These are phyloP conservation scores for Obba rivulosa DNA, from an alignment of 768 basidiomycete genomes.

Conservation along the genomic window DNA sequence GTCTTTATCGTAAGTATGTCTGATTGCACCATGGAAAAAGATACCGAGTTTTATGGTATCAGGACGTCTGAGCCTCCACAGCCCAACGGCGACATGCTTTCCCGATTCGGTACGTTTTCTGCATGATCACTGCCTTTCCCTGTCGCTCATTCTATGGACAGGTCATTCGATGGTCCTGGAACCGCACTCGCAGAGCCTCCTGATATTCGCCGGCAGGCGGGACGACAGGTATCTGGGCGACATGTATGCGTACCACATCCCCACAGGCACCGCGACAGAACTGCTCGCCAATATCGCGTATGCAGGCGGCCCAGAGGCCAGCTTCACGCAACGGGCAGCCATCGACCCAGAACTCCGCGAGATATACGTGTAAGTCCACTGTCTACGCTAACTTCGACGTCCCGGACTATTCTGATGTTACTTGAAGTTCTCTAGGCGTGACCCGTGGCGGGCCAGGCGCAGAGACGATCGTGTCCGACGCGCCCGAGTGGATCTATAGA, in stretches of 20 bases:
- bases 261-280: slow-evolving; percentile 51
- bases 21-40: no score
- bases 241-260: slow-evolving; percentile 70
- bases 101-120: slow-evolving; percentile 49
- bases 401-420: no score
- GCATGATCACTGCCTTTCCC: neutral
- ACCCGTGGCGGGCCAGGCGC: slow-evolving; percentile 37
- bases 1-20: slow-evolving; percentile 50
- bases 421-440: slow-evolving; percentile 33
- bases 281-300: slow-evolving; percentile 57
- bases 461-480: slow-evolving; percentile 38
- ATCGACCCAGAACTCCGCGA: slow-evolving; percentile 59
- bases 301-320: slow-evolving; percentile 62
- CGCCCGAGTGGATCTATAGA: slow-evolving; percentile 65
- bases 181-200: slow-evolving; percentile 47
- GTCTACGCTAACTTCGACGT: neutral
- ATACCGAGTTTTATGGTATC: neutral
- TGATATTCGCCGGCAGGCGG: slow-evolving; percentile 71
- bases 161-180: slow-evolving; percentile 85
- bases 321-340: slow-evolving; percentile 71
- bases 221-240: slow-evolving; percentile 65
- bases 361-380: slow-evolving; percentile 60
- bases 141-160: slow-evolving; percentile 16
- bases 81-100: slow-evolving; percentile 41
- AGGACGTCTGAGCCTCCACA: slow-evolving; percentile 21